Percentiles rank a stretch among this genome's conserved stretches.
Conservation (phyloP, 2,329 filamentous ascomycete species). For the Ramularia endophylla region DNA sequence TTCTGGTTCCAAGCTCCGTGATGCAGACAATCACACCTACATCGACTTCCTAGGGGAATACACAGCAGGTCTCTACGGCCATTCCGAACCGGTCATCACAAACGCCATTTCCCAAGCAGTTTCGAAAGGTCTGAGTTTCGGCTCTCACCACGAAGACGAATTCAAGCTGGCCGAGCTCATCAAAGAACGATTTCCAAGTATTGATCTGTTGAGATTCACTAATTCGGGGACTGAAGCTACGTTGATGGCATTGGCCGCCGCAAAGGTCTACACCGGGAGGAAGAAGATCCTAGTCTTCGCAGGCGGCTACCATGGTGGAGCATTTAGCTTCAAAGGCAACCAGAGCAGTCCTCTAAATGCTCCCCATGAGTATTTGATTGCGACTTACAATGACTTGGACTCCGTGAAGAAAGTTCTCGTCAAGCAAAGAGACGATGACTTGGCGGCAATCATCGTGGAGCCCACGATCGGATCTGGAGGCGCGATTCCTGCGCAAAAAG, state of each 20-base stretch:
- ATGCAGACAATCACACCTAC: too few relatives aligned
- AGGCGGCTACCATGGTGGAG: conserved; percentile 51
- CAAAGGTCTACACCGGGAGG: conserved; percentile 43
- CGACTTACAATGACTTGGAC: conserved; percentile 55
- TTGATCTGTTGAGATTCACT: conserved; percentile 55
- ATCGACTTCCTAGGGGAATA: conserved; percentile 59
- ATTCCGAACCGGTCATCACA: conserved; percentile 53
- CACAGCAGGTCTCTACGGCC: conserved; percentile 60
- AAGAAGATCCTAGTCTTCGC: conserved; percentile 48
- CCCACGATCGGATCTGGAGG: conserved; percentile 61
- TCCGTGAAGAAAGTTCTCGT: conserved; percentile 42
- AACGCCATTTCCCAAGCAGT: conserved; percentile 44
- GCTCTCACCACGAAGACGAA: conserved; percentile 50
- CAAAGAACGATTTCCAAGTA: conserved; percentile 45
- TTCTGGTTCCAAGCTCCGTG: too few relatives aligned
- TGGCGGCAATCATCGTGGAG: conserved; percentile 62
- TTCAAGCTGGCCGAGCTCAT: conserved; percentile 46
- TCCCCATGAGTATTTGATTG: conserved; percentile 52
- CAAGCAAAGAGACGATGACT: conserved; percentile 28
- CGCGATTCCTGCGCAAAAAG: conserved; percentile 44
- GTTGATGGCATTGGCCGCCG: conserved; percentile 52
- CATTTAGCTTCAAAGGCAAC: conserved; percentile 39
- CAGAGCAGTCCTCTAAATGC: conserved; percentile 30
- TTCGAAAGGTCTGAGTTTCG: conserved; percentile 47
- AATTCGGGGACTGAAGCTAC: conserved; percentile 65